phyloP scores from a whole-genome alignment of 1,284 basidiomycete genomes.

The Tilletia walkeri region DNA sequence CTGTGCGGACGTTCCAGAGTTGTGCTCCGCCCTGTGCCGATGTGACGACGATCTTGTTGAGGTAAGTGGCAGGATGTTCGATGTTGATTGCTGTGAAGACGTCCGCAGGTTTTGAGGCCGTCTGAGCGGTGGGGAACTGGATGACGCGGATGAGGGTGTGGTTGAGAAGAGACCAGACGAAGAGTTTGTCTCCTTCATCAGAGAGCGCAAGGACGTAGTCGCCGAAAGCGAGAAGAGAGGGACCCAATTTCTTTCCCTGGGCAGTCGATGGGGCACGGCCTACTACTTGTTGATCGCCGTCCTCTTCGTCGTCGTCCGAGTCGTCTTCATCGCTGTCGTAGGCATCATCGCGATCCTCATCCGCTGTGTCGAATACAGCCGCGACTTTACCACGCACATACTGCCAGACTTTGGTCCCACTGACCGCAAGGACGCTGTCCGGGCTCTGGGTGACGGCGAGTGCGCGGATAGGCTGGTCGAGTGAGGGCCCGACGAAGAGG shows the following conservation, averaged over 20 bases:
- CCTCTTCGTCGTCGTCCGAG: conserved; percentile 12
- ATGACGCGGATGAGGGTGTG: conserved; percentile 31
- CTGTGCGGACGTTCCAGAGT: conserved; percentile 82
- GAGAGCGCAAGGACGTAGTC: conserved; percentile 10
- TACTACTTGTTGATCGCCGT: neutral
- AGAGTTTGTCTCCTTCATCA: conserved; percentile 12
- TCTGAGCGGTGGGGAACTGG: conserved; percentile 23
- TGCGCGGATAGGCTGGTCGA: conserved; percentile 70
- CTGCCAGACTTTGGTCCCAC: conserved; percentile 71
- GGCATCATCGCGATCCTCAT: conserved; percentile 24
- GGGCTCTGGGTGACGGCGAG: conserved; percentile 71
- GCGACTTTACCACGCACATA: conserved; percentile 86
- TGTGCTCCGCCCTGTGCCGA: conserved; percentile 79
- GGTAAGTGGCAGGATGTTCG: conserved; percentile 90
- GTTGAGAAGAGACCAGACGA: conserved; percentile 16
- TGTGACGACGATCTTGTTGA: conserved; percentile 90
- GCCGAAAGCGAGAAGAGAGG: neutral
- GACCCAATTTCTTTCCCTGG: neutral
- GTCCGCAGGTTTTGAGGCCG: neutral
- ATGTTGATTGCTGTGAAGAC: conserved; percentile 76
- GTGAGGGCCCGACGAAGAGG: conserved; percentile 88
- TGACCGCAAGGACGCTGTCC: conserved; percentile 78
- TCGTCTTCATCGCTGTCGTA: conserved; percentile 22
- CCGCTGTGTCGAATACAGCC: conserved; percentile 33
- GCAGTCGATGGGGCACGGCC: neutral